Percentiles rank a stretch among this genome's conserved stretches.
phyloP scores from a whole-genome alignment of 805 yeast genomes.

The Priceomyces carsonii region DNA sequence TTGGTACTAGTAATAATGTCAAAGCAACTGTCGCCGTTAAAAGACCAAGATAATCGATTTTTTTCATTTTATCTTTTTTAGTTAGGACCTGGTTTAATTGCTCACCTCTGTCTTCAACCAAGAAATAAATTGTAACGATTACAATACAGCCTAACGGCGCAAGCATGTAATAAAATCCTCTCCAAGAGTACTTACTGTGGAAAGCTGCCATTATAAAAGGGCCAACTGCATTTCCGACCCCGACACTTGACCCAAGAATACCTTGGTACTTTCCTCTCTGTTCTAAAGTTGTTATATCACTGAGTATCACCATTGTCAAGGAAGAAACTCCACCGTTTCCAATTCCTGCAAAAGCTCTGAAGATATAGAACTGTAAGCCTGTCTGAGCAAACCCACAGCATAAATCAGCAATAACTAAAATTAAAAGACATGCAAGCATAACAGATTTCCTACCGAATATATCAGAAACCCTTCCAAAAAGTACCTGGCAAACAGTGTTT shows the following conservation, averaged over 20 bases:
- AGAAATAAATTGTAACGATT: conserved; percentile 23
- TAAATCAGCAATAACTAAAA: conserved; percentile 46
- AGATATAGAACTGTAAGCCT: conserved; percentile 49
- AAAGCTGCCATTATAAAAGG: conserved; percentile 58
- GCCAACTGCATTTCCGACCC: conserved; percentile 54
- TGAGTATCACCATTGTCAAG: conserved; percentile 51
- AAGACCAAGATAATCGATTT: conserved; percentile 56
- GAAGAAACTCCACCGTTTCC: conserved; percentile 57
- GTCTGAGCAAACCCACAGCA: conserved; percentile 54
- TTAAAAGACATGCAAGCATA: conserved; percentile 37
- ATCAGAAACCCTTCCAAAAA: conserved; percentile 56
- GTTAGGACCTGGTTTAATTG: conserved; percentile 24
- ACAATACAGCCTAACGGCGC: conserved; percentile 42
- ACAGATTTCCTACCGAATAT: conserved; percentile 53
- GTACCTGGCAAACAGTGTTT: conserved; percentile 50
- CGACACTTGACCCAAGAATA: conserved; percentile 50
- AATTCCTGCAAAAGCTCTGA: conserved; percentile 56
- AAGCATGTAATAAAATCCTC: conserved; percentile 51
- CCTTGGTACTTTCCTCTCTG: conserved; percentile 62
- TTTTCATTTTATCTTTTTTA: conserved; percentile 38
- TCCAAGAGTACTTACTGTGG: conserved; percentile 48
- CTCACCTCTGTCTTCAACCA: conserved; percentile 29
- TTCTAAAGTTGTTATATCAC: conserved; percentile 54
- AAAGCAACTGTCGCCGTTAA: conserved; percentile 44
- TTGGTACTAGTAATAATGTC: conserved; percentile 53